Conservation (phyloP, 2,329 filamentous ascomycete species). For the Cercospora nicotianae region DNA sequence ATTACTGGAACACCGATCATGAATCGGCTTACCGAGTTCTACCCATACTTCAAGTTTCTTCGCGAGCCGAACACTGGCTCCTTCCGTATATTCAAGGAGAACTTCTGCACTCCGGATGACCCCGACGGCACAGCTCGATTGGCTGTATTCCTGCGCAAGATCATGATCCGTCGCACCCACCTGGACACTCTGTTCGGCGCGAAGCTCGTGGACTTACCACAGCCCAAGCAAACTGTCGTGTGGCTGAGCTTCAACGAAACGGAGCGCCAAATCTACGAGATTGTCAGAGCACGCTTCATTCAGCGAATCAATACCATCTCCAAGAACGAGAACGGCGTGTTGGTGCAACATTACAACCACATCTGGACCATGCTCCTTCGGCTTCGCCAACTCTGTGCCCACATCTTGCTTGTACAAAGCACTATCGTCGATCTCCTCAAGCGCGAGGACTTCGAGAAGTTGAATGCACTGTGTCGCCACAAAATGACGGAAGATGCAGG, state of each 20-base stretch:
- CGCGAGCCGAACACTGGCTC: slow-evolving; percentile 43
- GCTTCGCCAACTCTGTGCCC: slow-evolving; percentile 54
- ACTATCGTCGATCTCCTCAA: slow-evolving; percentile 49
- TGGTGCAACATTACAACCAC: slow-evolving; percentile 41
- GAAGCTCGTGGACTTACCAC: slow-evolving; percentile 57
- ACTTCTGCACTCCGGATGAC: slow-evolving; percentile 42
- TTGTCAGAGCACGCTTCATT: slow-evolving; percentile 49
- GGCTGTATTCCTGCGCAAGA: slow-evolving; percentile 42
- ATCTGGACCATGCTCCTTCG: slow-evolving; percentile 51
- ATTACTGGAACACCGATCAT: slow-evolving; percentile 48
- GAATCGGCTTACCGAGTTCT: slow-evolving; percentile 39
- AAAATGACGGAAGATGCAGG: slow-evolving; percentile 22
- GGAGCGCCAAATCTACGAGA: slow-evolving; percentile 56
- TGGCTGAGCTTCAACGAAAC: slow-evolving; percentile 53
- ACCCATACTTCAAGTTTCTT: slow-evolving; percentile 49
- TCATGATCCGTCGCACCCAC: slow-evolving; percentile 60
- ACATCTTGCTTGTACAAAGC: slow-evolving; percentile 51
- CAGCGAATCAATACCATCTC: slow-evolving; percentile 43
- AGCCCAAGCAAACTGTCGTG: slow-evolving; percentile 46
- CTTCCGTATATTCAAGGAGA: slow-evolving; percentile 46
- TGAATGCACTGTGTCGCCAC: slow-evolving; percentile 33
- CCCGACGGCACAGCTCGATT: slow-evolving; percentile 41
- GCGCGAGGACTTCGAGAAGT: slow-evolving; percentile 47
- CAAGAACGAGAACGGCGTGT: slow-evolving; percentile 25
- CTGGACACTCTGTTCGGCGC: slow-evolving; percentile 53